Base-by-base conservation (phyloP, 2,329 filamentous ascomycete genomes). In the Alternaria novae-zelandiae region DNA sequence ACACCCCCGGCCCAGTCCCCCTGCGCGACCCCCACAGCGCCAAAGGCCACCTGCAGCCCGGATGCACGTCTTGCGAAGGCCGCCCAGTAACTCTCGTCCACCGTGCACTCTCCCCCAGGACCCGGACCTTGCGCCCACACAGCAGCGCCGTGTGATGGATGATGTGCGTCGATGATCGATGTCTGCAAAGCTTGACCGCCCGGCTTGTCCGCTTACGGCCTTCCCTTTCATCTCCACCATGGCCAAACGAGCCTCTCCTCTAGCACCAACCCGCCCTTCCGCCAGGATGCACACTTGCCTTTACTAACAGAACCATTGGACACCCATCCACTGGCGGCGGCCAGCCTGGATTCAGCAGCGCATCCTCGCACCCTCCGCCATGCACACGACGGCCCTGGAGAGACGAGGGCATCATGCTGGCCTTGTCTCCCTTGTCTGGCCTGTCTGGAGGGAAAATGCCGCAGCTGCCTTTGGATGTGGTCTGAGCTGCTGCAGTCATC, bases 1-100 rank as follows among this genome's bases (percentile, higher is more conserved):
- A 28, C 26, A 49, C 47, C 53, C 56, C 59, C 43, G 59, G 55
- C 58, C 41, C 53, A 28, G 43, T 54, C 67, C 68, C 68, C 68
- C 68, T 67, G 64, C 64, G 53, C 58, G 44, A 49, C 69, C 67
- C 70, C 67, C 70, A 71, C 70, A 65, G 46, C 28, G 57, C 63
- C 63, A 57, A 62, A 63, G 65, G 62, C 66, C 67, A 66, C 65
- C 70, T 72, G 68, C 70, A 72, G 60, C 68, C 66, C 69, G 59
- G 59, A 69, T 63, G 70, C 70, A 66, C 59, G 44, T 65, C 46
- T 65, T 55, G 53, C 50, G 43, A 59, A 44, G 20, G 47, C 41
- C 56, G 46, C 57, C 57, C 41, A 57, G 43, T 47, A 15, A 25
- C 13, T 20, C 23, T 49, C 55, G 28, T 46, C 45, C 61, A 36